Percentiles rank a stretch among this genome's conserved stretches.
These are phyloP conservation scores for Leptographium procerum DNA, from an alignment of 2,329 filamentous ascomycete species.

Conservation along the genomic window DNA sequence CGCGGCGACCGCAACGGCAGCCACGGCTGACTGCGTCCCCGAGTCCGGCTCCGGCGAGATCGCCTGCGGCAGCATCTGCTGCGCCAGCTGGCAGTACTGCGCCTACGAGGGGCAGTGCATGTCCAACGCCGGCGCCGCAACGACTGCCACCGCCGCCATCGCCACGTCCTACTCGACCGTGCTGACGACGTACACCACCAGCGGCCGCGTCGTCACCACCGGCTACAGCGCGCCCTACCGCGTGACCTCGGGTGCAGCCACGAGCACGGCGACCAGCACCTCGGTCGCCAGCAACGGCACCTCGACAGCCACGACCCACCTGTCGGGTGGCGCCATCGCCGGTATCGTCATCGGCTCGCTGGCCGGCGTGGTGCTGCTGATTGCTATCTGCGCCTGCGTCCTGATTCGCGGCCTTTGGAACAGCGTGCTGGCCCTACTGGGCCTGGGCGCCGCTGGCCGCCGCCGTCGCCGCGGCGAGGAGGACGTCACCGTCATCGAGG, in stretches of 20 bases:
- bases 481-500: slow-evolving; percentile 36
- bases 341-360: slow-evolving; percentile 70
- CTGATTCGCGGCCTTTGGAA: slow-evolving; percentile 52
- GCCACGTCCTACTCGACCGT: slow-evolving; percentile 21
- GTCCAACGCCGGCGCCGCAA: slow-evolving; percentile 28
- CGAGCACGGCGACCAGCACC: slow-evolving; percentile 40
- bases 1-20: slow-evolving; percentile 24
- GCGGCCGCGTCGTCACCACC: slow-evolving; percentile 39
- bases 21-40: slow-evolving; percentile 38
- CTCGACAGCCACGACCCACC: slow-evolving; percentile 27
- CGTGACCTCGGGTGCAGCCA: slow-evolving; percentile 40
- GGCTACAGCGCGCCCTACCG: slow-evolving; percentile 39
- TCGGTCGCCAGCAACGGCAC: slow-evolving; percentile 26
- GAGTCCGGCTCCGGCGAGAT: slow-evolving; percentile 38
- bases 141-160: slow-evolving; percentile 13
- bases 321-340: slow-evolving; percentile 65
- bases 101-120: slow-evolving; percentile 45
- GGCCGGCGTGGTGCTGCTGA: slow-evolving; percentile 52
- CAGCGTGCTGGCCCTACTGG: slow-evolving; percentile 47
- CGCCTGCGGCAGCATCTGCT: slow-evolving; percentile 60
- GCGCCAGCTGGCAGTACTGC: slow-evolving; percentile 59
- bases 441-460: slow-evolving; percentile 38
- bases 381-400: slow-evolving; percentile 66
- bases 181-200: slow-evolving; percentile 23
- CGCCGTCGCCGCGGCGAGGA: slow-evolving; percentile 34